Evolutionary conservation across 2,329 filamentous ascomycete genomes (phyloP), one percentile per base, ranked within the genome.

Genomic region (Claviceps digitariae): DNA sequence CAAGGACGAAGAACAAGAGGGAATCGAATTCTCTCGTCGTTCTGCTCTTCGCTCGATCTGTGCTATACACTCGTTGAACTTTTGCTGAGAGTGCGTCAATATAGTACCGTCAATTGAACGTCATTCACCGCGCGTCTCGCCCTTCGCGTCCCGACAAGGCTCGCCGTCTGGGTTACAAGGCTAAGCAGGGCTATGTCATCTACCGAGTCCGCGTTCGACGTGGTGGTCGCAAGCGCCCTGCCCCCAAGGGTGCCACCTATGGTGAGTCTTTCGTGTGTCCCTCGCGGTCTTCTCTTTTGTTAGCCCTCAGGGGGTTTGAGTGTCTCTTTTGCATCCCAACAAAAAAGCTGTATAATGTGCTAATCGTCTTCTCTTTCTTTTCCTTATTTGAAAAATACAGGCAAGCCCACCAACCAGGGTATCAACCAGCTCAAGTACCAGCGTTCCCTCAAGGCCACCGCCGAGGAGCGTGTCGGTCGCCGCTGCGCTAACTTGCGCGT

Each of bases 371-470:
- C 20, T 1, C 4, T 40, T 29, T 34, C 3, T 36, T 15, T 5
- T 10, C 10, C 34, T 40, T 10, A 20, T 43, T 43, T 12, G 6
- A 43, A 43, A 41, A 17, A 17, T n/a, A n/a, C 17, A 95, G 90
- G 93, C 84, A 98, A 98, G 83, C 93, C 93, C 74, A 98, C 93
- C 85, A 98, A 97, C 88, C 90, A 96, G 84, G 93, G 93, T 89
- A 82, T 98, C 68, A 98, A 98, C 86, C 93, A 98, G 83, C 90
- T 98, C 74, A 98, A 98, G 84, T 98, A 97, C 87, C 94, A 98
- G 85, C 89, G 91, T 74, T 97, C 93, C 64, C 90, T 97, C 74
- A 87, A 86, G 76, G 82, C 91, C 68, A 98, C 93, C 67, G 94
- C 94, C 68, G 94, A 98, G 83, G 93, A 98, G 86, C 93, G 93